phyloP scores from a whole-genome alignment of 1,284 basidiomycete species.

The Limonomyces culmigenus region DNA sequence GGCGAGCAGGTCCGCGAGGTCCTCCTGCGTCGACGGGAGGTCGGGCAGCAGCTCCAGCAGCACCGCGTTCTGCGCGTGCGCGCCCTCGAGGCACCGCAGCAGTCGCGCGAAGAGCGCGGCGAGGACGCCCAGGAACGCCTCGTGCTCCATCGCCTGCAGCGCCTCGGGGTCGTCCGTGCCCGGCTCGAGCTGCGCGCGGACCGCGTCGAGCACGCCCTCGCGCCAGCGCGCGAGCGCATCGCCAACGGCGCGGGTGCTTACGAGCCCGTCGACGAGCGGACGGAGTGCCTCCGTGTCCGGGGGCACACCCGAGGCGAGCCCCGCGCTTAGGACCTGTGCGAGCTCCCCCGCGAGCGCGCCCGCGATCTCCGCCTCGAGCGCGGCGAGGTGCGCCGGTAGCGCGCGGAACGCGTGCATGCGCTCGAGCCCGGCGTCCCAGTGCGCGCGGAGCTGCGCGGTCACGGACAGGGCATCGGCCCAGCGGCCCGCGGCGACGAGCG shows the following conservation, averaged over 20 bases:
- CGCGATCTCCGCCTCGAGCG: conserved; percentile 56
- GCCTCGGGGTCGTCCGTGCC: conserved; percentile 28
- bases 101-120: conserved; percentile 49
- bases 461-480: conserved; percentile 73
- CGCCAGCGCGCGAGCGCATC: conserved; percentile 63
- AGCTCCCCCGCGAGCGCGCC: conserved; percentile 68
- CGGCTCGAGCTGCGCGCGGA: conserved; percentile 36
- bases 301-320: conserved; percentile 39
- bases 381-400: conserved; percentile 50
- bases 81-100: conserved; percentile 52
- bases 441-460: conserved; percentile 53
- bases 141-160: conserved; percentile 51
- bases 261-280: conserved; percentile 61
- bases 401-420: conserved; percentile 49
- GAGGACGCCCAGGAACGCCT: conserved; percentile 50
- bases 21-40: conserved; percentile 31
- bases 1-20: conserved; percentile 57
- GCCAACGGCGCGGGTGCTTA: conserved; percentile 59
- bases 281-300: conserved; percentile 34
- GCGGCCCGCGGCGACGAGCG: conserved; percentile 64
- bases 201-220: conserved; percentile 52
- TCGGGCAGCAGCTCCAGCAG: conserved; percentile 45
- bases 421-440: conserved; percentile 31
- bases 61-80: conserved; percentile 48
- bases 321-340: conserved; percentile 47